Conservation (phyloP, 108 stramenopile genomes). For the Skeletonema marinoi region DNA sequence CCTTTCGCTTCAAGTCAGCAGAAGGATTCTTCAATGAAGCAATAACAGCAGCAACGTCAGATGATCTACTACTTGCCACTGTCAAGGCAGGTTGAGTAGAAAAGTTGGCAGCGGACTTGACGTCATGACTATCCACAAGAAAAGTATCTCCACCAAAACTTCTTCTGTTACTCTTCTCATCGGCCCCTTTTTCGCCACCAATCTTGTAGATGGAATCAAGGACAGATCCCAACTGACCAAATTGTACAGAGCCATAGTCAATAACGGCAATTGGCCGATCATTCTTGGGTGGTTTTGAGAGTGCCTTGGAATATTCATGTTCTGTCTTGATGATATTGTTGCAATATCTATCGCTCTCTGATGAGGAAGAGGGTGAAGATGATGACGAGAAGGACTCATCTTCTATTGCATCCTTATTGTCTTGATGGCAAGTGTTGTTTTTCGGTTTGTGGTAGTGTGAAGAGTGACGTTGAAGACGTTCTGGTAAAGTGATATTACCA, state of each 20-base stretch:
- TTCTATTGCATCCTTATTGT: not conserved
- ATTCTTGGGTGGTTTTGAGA: not conserved
- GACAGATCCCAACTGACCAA: constrained; percentile 23
- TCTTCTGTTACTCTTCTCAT: not conserved
- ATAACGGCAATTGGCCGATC: constrained; percentile 20
- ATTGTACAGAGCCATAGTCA: constrained; percentile 28
- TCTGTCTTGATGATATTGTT: not conserved
- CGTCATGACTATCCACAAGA: not conserved
- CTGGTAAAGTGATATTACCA: not conserved
- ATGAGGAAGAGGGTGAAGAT: not conserved
- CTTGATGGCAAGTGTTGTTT: not conserved
- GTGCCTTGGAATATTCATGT: not conserved
- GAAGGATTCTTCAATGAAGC: constrained; percentile 12
- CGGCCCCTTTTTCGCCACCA: not conserved
- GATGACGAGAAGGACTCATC: not conserved
- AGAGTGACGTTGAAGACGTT: not conserved
- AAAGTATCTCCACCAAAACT: not conserved
- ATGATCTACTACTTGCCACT: constrained; percentile 4
- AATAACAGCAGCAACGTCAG: constrained; percentile 18
- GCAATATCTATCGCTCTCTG: not conserved
- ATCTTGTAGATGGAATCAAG: constrained; percentile 34
- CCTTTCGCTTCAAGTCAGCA: not conserved
- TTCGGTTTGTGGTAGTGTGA: not conserved
- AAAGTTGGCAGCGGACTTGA: not conserved
- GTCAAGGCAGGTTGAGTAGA: not conserved